These are phyloP conservation scores for Akebia trifoliata DNA, from an alignment of 164 flowering plant species.

Conservation along the genomic window DNA sequence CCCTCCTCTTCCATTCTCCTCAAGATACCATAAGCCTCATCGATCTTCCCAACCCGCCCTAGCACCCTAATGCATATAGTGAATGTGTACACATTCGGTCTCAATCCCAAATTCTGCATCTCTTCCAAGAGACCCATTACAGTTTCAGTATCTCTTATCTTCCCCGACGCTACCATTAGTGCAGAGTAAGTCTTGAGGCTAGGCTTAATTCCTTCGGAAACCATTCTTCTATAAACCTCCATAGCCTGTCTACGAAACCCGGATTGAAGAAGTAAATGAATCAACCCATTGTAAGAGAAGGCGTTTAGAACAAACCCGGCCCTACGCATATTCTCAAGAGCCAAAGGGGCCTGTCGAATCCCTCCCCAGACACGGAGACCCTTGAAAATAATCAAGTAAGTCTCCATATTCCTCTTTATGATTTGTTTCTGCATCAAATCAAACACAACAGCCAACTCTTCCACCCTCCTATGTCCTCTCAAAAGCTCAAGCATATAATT, in stretches of 20 bases:
- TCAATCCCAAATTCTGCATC: constrained; percentile 78
- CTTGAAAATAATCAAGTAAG: constrained; percentile 68
- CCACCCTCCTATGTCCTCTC: constrained; percentile 45
- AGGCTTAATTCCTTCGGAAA: constrained; percentile 68
- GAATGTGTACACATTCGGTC: constrained; percentile 80
- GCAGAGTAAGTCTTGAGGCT: constrained; percentile 91
- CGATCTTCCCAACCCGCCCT: constrained; percentile 75
- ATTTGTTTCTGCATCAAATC: constrained; percentile 85
- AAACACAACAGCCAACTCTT: constrained; percentile 75
- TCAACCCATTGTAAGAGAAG: constrained; percentile 83
- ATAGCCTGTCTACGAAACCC: constrained; percentile 69
- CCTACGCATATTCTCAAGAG: constrained; percentile 54
- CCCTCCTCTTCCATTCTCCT: constrained; percentile 81
- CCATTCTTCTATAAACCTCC: constrained; percentile 63
- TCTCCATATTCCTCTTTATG: constrained; percentile 56
- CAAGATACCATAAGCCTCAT: constrained; percentile 58
- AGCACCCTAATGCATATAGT: constrained; percentile 85
- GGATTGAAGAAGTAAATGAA: constrained; percentile 66
- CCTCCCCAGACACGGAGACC: constrained; percentile 57
- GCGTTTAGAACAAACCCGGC: constrained; percentile 77
- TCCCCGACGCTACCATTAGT: constrained; percentile 86
- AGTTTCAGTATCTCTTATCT: constrained; percentile 60
- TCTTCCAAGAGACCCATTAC: constrained; percentile 69
- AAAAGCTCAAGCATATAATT: constrained; percentile 84
- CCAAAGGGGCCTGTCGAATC: constrained; percentile 51